Evolutionary conservation across 2,329 filamentous ascomycete genomes (phyloP).

Genomic region (Fusarium euwallaceae): DNA sequence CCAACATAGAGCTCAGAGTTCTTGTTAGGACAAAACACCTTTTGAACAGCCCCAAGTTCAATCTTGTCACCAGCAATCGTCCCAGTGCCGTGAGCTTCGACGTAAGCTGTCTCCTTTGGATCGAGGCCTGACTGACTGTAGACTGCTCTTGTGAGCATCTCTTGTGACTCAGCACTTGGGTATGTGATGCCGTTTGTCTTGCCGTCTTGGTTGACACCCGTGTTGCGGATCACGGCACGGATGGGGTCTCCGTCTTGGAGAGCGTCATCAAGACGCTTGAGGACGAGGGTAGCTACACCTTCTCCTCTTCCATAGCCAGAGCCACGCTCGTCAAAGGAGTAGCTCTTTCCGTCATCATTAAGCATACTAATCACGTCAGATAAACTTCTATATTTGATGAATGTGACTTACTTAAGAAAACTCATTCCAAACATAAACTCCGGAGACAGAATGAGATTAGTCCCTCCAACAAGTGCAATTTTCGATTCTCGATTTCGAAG

Average conservation of each 20-base stretch:
- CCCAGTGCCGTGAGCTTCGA: slow-evolving; percentile 23
- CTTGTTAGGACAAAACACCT: slow-evolving; percentile 9
- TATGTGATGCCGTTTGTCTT: slow-evolving; percentile 14
- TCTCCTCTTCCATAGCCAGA: not conserved
- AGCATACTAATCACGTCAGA: not conserved
- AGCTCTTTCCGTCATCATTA: not conserved
- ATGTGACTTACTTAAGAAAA: not conserved
- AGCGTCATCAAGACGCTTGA: not conserved
- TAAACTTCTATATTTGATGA: not conserved
- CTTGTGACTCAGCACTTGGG: slow-evolving; percentile 2
- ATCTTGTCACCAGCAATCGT: slow-evolving; percentile 18
- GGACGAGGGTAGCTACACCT: not conserved
- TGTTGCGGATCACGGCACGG: not conserved
- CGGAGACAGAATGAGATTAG: not conserved
- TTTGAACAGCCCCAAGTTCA: slow-evolving; percentile 11
- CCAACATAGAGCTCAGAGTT: slow-evolving; percentile 10
- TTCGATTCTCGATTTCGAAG: not conserved
- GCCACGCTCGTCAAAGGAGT: not conserved
- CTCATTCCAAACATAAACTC: slow-evolving; percentile 2
- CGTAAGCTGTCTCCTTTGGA: not conserved
- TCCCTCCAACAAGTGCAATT: not conserved
- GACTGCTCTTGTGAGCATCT: not conserved
- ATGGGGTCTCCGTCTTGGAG: not conserved
- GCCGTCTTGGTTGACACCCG: not conserved
- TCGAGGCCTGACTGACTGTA: slow-evolving; percentile 2